Evolutionary conservation across 1,284 basidiomycete genomes (phyloP).

Genomic region (Anthracocystis setariae): DNA sequence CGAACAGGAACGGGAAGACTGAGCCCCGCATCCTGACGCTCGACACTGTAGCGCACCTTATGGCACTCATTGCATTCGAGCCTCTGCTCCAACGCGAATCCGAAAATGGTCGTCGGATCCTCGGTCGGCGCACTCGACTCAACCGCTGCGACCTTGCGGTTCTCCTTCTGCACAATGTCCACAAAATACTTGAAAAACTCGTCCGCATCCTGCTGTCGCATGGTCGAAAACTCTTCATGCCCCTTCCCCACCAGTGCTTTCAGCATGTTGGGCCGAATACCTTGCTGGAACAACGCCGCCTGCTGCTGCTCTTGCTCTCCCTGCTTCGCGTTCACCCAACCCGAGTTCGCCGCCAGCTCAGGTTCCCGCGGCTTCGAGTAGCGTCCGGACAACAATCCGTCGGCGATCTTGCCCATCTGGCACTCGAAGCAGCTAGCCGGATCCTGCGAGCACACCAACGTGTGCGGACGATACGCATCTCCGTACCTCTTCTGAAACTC

Average conservation of each 20-base stretch:
- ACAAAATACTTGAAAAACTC: constrained; percentile 90
- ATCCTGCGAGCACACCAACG: constrained; percentile 75
- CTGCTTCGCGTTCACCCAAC: constrained; percentile 12
- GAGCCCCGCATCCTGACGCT: constrained; percentile 78
- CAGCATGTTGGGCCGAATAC: constrained; percentile 84
- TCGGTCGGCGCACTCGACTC: constrained; percentile 9
- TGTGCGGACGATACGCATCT: constrained; percentile 74
- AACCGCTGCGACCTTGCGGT: constrained; percentile 20
- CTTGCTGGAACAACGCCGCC: constrained; percentile 77
- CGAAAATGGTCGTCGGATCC: constrained; percentile 78
- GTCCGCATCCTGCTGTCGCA: constrained; percentile 96
- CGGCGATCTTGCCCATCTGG: constrained; percentile 90
- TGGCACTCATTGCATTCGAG: constrained; percentile 77
- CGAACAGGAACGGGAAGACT: constrained; percentile 79
- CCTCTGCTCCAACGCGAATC: constrained; percentile 77
- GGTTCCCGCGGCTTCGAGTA: constrained; percentile 77
- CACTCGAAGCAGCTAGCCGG: constrained; percentile 91
- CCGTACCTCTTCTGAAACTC: constrained; percentile 81
- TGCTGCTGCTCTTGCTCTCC: constrained; percentile 16
- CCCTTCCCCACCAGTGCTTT: constrained; percentile 90
- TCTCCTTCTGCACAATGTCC: constrained; percentile 74
- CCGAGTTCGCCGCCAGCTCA: constrained; percentile 8
- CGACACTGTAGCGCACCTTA: constrained; percentile 87
- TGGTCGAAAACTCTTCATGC: constrained; percentile 93
- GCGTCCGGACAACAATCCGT: constrained; percentile 90